These are phyloP conservation scores for Cryptosporidium viatorum DNA, from an alignment of 169 alveolate species.

Conservation along the genomic window DNA sequence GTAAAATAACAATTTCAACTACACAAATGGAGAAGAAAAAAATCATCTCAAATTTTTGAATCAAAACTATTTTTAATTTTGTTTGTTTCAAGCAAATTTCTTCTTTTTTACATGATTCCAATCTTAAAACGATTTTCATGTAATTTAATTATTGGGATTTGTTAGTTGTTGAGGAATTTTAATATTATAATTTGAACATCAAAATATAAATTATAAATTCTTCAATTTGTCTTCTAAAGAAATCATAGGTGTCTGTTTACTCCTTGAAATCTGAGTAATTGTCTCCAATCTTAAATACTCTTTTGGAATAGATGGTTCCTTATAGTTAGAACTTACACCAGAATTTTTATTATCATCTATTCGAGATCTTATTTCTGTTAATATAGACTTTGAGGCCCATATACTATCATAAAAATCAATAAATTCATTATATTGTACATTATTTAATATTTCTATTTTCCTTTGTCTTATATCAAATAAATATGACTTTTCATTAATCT, in stretches of 20 bases:
- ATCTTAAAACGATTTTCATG: not conserved
- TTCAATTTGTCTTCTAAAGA: not conserved
- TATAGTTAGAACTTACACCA: not conserved
- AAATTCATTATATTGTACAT: slow-evolving; percentile 18
- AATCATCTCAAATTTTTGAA: not conserved
- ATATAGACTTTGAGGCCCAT: slow-evolving; percentile 28
- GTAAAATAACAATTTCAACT: not conserved
- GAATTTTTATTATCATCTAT: slow-evolving; percentile 17
- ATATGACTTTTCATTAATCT: slow-evolving; percentile 55
- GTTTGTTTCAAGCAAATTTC: not conserved
- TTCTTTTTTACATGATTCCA: not conserved
- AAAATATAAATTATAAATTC: not conserved
- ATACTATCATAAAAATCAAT: slow-evolving; percentile 59
- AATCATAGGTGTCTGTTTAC: not conserved
- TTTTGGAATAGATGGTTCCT: slow-evolving; percentile 22
- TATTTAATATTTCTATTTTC: slow-evolving; percentile 38
- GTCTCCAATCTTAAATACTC: not conserved
- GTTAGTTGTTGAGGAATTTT: not conserved
- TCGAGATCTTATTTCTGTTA: slow-evolving; percentile 65
- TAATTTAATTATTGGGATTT: too few species aligned
- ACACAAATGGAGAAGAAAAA: not conserved
- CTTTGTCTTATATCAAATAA: slow-evolving; percentile 32
- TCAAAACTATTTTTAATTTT: too few species aligned
- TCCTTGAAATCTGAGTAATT: slow-evolving; percentile 34
- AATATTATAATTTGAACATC: not conserved